phyloP scores from a whole-genome alignment of 2,329 filamentous ascomycete species.

The Niveomyces coronatus region DNA sequence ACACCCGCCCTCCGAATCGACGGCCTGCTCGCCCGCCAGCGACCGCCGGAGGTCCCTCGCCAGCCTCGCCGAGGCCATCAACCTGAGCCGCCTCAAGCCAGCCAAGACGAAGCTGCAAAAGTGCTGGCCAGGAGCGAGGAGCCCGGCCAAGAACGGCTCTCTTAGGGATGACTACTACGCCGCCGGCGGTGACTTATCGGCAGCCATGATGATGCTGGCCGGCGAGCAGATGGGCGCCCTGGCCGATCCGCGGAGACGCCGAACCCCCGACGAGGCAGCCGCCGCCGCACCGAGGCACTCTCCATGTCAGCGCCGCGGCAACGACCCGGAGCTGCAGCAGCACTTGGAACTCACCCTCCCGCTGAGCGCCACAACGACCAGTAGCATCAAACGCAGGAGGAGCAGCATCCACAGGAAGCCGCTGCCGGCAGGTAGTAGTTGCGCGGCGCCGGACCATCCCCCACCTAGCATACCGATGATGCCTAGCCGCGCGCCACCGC shows the following conservation, averaged over 20 bases:
- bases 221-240: conserved; percentile 7
- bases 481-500: conserved; percentile 3
- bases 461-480: no score
- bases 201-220: conserved; percentile 3
- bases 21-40: conserved; percentile 6
- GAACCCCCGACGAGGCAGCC: background rate
- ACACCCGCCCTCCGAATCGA: background rate
- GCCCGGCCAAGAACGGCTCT: background rate
- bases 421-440: background rate
- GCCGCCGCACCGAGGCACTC: background rate
- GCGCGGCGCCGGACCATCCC: background rate
- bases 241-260: no score
- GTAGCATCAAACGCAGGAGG: background rate
- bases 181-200: background rate
- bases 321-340: conserved; percentile 1
- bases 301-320: background rate
- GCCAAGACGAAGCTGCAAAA: background rate
- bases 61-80: conserved; percentile 6
- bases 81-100: background rate
- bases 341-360: conserved; percentile 4
- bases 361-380: background rate
- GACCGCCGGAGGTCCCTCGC: conserved; percentile 9
- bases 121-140: conserved; percentile 5
- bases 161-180: background rate
- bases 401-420: conserved; percentile 7